phyloP scores from a whole-genome alignment of 306 rosid species.

The Lathyrus aphaca region DNA sequence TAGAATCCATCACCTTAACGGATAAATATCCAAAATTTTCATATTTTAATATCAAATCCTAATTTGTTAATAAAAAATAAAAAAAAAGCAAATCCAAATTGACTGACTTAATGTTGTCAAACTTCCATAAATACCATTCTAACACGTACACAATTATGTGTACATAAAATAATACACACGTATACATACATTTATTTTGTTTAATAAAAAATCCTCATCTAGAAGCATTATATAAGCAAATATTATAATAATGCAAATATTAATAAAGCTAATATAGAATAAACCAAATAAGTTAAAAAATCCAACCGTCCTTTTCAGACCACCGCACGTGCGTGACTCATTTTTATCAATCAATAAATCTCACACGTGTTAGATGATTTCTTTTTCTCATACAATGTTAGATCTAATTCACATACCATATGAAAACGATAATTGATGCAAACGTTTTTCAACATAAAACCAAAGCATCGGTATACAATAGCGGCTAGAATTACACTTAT shows the following conservation, averaged over 20 bases:
- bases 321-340: background rate
- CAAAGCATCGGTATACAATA: constrained; percentile 27
- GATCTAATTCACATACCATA: background rate
- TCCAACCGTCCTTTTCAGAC: constrained; percentile 6
- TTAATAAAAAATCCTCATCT: background rate
- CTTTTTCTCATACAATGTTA: background rate
- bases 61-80: constrained; percentile 6
- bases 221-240: too few relatives aligned
- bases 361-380: background rate
- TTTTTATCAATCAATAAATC: constrained; percentile 13
- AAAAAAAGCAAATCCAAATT: background rate
- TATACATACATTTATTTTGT: background rate
- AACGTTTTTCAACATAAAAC: background rate
- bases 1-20: constrained; percentile 38
- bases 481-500: constrained; percentile 26
- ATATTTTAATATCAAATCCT: constrained; percentile 1
- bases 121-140: background rate
- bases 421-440: background rate
- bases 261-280: constrained; percentile 38
- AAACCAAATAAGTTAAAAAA: background rate
- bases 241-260: too few relatives aligned
- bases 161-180: background rate
- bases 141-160: background rate
- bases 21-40: background rate
- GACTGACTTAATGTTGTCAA: constrained; percentile 10